These are phyloP conservation scores for Debaryomyces fabryi DNA, from an alignment of 1,139 yeast genomes.

Conservation along the genomic window DNA sequence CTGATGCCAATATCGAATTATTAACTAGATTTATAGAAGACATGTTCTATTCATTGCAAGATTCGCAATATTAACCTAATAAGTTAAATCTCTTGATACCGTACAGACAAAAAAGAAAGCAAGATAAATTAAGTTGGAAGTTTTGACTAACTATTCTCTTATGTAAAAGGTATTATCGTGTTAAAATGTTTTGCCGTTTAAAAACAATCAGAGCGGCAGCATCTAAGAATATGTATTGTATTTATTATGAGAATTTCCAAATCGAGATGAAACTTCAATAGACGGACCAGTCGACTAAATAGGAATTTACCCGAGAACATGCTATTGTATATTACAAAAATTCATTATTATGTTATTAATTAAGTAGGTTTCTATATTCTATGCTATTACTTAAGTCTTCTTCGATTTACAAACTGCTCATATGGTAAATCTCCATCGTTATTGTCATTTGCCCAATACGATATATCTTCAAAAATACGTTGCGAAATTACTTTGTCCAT, in stretches of 20 bases:
- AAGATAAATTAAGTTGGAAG: background rate
- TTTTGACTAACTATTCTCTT: background rate
- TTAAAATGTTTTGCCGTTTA: background rate
- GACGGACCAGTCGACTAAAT: background rate
- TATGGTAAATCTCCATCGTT: conserved; percentile 44
- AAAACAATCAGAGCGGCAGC: background rate
- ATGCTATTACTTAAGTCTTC: conserved; percentile 9
- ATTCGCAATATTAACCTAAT: background rate
- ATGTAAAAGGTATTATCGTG: background rate
- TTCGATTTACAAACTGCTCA: conserved; percentile 18
- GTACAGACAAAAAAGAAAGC: background rate
- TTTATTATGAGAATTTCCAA: conserved; percentile 1
- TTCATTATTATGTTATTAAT: background rate
- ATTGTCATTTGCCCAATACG: conserved; percentile 56
- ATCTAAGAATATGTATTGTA: background rate
- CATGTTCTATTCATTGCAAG: conserved; percentile 8
- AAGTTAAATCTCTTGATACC: background rate
- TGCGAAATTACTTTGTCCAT: conserved; percentile 59
- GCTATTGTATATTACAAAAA: background rate
- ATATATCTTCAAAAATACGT: conserved; percentile 55
- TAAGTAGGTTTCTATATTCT: background rate
- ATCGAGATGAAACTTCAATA: conserved; percentile 5
- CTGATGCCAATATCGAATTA: conserved; percentile 10
- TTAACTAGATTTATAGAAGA: conserved; percentile 14
- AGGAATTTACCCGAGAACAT: background rate